Evolutionary conservation across 345 rosid genomes (phyloP).

Genomic region (Geranium rotundifolium): DNA sequence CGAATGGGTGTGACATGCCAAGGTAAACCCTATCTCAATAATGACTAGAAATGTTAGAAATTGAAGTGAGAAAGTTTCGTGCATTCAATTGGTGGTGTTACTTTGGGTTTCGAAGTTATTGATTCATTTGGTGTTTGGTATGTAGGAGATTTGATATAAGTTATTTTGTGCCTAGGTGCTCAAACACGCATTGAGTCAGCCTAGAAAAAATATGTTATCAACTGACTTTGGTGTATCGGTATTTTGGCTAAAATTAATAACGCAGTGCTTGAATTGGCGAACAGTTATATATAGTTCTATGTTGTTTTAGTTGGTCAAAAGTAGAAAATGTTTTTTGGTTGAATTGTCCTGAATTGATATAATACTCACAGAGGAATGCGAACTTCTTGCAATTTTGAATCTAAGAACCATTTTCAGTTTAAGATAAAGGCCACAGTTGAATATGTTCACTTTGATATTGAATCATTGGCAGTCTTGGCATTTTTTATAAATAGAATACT

Average conservation of each 20-base stretch:
- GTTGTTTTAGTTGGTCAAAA: background rate
- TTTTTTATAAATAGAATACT: background rate
- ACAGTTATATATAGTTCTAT: background rate
- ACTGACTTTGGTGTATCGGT: background rate
- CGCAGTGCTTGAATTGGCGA: background rate
- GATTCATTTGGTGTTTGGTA: background rate
- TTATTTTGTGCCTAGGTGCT: too few relatives aligned
- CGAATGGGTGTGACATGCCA: slow-evolving; percentile 56
- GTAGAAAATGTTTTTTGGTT: background rate
- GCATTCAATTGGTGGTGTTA: background rate
- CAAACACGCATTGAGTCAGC: too few relatives aligned
- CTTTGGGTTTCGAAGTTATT: background rate
- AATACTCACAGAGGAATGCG: background rate
- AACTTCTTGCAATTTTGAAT: background rate
- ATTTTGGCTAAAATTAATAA: background rate
- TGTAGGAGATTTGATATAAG: too few relatives aligned
- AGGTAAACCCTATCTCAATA: slow-evolving; percentile 26
- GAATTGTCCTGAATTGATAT: background rate
- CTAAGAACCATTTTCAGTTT: background rate
- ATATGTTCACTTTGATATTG: background rate
- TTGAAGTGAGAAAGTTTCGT: background rate
- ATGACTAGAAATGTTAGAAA: background rate
- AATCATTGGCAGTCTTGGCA: background rate
- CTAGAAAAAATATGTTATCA: too few relatives aligned
- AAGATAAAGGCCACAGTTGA: background rate